Conservation (phyloP, 495 filamentous ascomycete genomes). For the Podospora pseudocomata region DNA sequence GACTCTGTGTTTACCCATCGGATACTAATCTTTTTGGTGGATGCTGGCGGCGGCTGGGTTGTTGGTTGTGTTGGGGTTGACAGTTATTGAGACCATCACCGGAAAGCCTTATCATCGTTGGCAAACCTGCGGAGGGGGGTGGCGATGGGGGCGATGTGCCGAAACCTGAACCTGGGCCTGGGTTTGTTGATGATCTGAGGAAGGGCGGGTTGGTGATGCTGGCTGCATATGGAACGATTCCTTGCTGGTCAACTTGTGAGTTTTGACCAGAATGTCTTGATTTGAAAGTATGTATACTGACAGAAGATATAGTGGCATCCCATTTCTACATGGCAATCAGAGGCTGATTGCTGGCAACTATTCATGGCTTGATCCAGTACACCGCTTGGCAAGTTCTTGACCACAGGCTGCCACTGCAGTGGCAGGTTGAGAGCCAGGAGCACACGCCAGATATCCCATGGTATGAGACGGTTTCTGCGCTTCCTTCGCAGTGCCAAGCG, state of each 20-base stretch:
- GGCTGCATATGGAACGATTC: conserved; percentile 40
- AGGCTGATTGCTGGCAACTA: conserved; percentile 36
- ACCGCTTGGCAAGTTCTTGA: conserved; percentile 37
- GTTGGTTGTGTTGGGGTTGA: conserved; percentile 40
- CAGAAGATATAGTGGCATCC: conserved; percentile 27
- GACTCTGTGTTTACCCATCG: conserved; percentile 28
- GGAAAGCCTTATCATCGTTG: background rate
- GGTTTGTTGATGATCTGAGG: background rate
- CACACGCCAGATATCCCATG: conserved; percentile 35
- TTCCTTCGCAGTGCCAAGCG: conserved; percentile 4
- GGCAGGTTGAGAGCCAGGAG: conserved; percentile 34
- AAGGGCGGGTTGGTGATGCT: conserved; percentile 34
- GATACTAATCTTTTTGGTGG: conserved; percentile 38
- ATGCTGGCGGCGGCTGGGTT: conserved; percentile 32
- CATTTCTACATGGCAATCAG: conserved; percentile 40
- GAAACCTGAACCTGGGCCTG: background rate
- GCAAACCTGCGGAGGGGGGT: background rate
- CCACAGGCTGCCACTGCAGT: conserved; percentile 39
- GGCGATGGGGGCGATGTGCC: background rate
- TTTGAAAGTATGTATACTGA: background rate
- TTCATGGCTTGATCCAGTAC: conserved; percentile 35
- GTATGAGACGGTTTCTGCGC: conserved; percentile 30
- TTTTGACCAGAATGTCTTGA: background rate
- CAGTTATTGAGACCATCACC: conserved; percentile 31
- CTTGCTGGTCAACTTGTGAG: conserved; percentile 42